These are phyloP conservation scores for Solanum hybrid DNA, from an alignment of 305 asterid genomes.

Conservation along the genomic window DNA sequence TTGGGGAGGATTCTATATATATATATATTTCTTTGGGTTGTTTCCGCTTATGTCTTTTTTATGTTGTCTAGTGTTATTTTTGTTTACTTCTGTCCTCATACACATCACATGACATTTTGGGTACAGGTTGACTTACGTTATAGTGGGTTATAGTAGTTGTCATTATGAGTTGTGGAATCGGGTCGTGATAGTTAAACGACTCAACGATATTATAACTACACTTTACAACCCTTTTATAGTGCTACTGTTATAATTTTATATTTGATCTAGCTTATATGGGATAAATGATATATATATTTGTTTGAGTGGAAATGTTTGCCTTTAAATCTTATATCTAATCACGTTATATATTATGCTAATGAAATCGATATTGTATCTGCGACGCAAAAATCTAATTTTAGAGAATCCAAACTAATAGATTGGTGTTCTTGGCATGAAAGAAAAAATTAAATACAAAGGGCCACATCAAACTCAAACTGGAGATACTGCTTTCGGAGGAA, in stretches of 20 bases:
- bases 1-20: no score
- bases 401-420: neutral
- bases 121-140: no score
- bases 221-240: neutral
- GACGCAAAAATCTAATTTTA: no score
- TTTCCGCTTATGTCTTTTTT: no score
- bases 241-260: neutral
- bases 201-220: neutral
- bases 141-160: no score
- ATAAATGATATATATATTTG: no score
- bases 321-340: neutral
- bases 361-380: no score
- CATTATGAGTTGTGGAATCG: no score
- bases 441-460: neutral
- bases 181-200: neutral
- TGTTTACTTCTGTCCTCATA: no score
- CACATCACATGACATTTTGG: no score
- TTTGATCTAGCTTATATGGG: neutral
- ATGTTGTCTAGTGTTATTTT: no score
- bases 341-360: neutral
- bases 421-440: neutral
- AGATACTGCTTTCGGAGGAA: neutral
- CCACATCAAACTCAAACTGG: neutral
- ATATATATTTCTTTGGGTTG: no score
- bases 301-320: neutral